Conservation (phyloP, 345 rosid species). For the Gossypium longicalyx region DNA sequence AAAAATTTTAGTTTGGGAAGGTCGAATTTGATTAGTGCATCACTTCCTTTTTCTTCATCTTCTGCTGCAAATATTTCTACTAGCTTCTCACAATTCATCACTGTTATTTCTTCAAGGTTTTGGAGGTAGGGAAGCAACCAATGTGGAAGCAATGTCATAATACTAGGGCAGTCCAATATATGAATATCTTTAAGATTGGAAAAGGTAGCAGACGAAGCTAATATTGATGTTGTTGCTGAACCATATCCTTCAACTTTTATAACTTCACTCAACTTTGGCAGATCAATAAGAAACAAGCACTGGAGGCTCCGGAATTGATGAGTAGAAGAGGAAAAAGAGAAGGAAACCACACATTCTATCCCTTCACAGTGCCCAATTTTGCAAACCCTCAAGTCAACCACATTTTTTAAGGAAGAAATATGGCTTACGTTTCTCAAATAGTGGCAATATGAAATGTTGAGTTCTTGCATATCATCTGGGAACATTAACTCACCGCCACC, state of each 20-base stretch:
- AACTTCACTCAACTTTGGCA: not conserved
- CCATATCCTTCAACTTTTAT: not conserved
- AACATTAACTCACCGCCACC: not conserved
- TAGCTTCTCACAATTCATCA: not conserved
- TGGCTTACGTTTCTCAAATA: not conserved
- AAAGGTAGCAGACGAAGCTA: not conserved
- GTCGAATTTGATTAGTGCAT: not conserved
- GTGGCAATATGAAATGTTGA: not conserved
- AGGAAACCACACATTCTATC: not conserved
- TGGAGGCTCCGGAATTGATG: not conserved
- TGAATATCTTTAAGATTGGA: not conserved
- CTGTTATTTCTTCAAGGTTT: not conserved
- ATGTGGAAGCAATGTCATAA: not conserved
- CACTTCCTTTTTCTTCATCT: not conserved
- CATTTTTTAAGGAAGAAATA: not conserved
- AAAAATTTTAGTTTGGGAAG: not conserved
- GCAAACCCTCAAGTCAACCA: not conserved
- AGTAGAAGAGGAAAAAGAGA: not conserved
- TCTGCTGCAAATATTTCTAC: not conserved
- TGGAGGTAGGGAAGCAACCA: too few relatives aligned
- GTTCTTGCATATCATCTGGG: not conserved
- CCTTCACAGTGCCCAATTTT: not conserved
- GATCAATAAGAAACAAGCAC: not conserved
- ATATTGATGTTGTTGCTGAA: not conserved
- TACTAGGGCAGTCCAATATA: not conserved